Percentiles rank a stretch among this genome's conserved stretches.
phyloP scores from a whole-genome alignment of 495 filamentous ascomycete genomes.

The Cenococcum geophilum region DNA sequence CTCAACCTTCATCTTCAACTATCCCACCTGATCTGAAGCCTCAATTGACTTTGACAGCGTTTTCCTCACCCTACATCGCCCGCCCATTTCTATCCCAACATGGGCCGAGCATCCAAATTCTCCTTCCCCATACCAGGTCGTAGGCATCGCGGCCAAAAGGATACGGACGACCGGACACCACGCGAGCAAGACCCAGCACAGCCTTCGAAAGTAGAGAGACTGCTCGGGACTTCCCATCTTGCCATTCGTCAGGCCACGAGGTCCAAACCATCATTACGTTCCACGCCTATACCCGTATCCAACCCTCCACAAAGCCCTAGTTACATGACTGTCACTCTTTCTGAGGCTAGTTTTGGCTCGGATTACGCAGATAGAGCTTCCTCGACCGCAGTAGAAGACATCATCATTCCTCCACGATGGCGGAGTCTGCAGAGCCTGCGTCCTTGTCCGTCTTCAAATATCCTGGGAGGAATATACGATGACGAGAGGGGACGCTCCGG shows the following conservation, averaged over 20 bases:
- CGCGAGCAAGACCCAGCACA: slow-evolving; percentile 14
- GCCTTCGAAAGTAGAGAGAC: slow-evolving; percentile 24
- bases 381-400: slow-evolving; percentile 22
- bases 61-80: neutral
- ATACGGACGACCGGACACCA: slow-evolving; percentile 12
- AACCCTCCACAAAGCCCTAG: slow-evolving; percentile 18
- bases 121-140: slow-evolving; percentile 31
- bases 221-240: slow-evolving; percentile 21
- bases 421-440: slow-evolving; percentile 19
- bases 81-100: slow-evolving; percentile 5
- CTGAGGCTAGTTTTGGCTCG: slow-evolving; percentile 31
- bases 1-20: slow-evolving; percentile 14
- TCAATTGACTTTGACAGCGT: neutral
- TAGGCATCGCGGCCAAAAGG: slow-evolving; percentile 15
- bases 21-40: slow-evolving; percentile 9
- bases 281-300: slow-evolving; percentile 1
- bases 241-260: slow-evolving; percentile 9
- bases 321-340: slow-evolving; percentile 32
- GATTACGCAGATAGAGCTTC: slow-evolving; percentile 19
- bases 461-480: slow-evolving; percentile 19
- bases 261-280: slow-evolving; percentile 6
- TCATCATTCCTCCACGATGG: slow-evolving; percentile 10
- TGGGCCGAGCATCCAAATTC: slow-evolving; percentile 31
- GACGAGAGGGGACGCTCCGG: slow-evolving; percentile 8
- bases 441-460: slow-evolving; percentile 27